Base-by-base conservation (phyloP, 2,329 filamentous ascomycete species). In the Zasmidium angulare region DNA sequence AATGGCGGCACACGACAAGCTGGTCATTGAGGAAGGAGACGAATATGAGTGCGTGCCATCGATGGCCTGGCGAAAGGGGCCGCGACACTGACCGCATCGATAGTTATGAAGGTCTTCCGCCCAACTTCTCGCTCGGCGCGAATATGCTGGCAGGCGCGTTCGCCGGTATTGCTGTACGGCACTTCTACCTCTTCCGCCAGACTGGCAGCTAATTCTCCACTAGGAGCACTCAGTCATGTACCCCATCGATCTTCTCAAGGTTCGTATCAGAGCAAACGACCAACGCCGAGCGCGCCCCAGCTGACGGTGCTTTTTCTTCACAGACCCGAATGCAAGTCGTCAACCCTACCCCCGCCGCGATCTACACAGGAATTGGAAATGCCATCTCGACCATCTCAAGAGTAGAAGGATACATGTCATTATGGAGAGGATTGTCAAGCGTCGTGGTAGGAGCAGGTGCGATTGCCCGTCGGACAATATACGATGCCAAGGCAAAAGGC, bases 191-290 rank as follows among this genome's bases (percentile, higher is more conserved):
- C 71, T 60, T 51, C 43, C 19, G 19, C 11, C n/a, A 4, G 36
- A 24, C 11, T 58, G 47, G 60, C 62, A 53, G 36, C 36, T 43
- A 43, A 43, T 43, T 17, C 11, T 43, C 36, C 36, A 17, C 36
- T 68, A 97, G 93, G 93, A 98, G 80, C 93, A 98, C 78, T 96
- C 93, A 60, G 93, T 96, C 71, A 98, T 99, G 95, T 99, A 99
- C 75, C 95, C 95, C 20, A 90, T 99, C 73, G 95, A 99, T 80
- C 86, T 96, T 68, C 89, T 99, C 74, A 99, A 99, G 89, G 95
- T 97, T 76, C 65, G 81, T 71, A 54, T 46, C 11, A 23, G n/a
- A 23, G 58, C 47, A 51, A 43, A 53, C 31, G 40, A n/a, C 48
- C 26, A 50, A 26, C 9, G 21, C 22, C 48, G 26, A 14, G 31